Percentiles rank a stretch among this genome's conserved stretches.
Conservation (phyloP, 345 rosid species). For the Bretschneidera sinensis region DNA sequence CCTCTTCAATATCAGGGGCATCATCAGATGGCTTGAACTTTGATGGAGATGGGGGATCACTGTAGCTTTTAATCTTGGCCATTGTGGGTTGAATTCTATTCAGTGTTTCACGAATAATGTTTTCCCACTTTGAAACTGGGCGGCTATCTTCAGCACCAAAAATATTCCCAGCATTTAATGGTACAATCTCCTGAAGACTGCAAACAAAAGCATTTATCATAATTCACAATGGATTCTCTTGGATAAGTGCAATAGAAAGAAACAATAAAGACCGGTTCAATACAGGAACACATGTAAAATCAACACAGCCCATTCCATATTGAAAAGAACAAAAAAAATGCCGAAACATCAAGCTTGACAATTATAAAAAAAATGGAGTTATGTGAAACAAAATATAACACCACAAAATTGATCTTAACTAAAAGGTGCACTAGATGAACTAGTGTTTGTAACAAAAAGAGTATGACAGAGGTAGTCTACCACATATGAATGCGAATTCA, state of each 20-base stretch:
- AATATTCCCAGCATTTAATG: constrained; percentile 88
- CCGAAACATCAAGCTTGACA: too few relatives aligned
- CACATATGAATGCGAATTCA: neutral
- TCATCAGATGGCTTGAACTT: constrained; percentile 67
- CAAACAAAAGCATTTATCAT: constrained; percentile 6
- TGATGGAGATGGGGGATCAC: constrained; percentile 96
- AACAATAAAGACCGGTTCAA: too few relatives aligned
- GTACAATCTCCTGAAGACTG: constrained; percentile 94
- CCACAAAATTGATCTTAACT: too few relatives aligned
- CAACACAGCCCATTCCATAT: too few relatives aligned
- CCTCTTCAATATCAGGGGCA: constrained; percentile 61
- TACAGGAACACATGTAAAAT: too few relatives aligned
- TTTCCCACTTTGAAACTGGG: constrained; percentile 83
- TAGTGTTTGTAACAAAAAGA: neutral
- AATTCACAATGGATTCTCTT: too few relatives aligned
- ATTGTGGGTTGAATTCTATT: constrained; percentile 47
- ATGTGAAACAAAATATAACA: too few relatives aligned
- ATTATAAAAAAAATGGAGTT: too few relatives aligned
- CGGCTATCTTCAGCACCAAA: constrained; percentile 91
- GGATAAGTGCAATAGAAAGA: neutral
- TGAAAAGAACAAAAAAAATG: too few relatives aligned
- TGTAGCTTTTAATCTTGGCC: constrained; percentile 56
- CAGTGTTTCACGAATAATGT: constrained; percentile 67
- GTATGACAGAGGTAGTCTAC: too few relatives aligned
- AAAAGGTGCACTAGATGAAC: too few relatives aligned